phyloP scores from a whole-genome alignment of 177 flowering plant species.

The Telopea speciosissima region DNA sequence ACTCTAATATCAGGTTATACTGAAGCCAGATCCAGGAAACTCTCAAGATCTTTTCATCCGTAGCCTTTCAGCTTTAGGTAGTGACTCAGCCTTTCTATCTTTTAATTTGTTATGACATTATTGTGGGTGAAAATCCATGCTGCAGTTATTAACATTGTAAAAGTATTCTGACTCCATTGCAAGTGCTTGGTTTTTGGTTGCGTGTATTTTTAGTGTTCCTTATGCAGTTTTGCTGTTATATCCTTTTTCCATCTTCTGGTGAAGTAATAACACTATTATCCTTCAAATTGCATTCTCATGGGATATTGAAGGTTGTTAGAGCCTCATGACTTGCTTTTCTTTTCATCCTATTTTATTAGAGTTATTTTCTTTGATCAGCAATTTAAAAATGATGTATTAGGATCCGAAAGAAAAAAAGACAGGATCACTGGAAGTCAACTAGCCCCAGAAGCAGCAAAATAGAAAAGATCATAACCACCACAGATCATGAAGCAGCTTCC shows the following conservation, averaged over 20 bases:
- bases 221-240: background rate
- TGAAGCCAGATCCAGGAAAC: conserved; percentile 97
- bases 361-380: background rate
- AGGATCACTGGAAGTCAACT: background rate
- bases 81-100: background rate
- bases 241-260: background rate
- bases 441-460: too few species aligned
- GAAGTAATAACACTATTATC: background rate
- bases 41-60: conserved; percentile 83
- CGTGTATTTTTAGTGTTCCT: too few species aligned
- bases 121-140: background rate
- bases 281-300: background rate
- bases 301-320: background rate
- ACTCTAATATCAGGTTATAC: conserved; percentile 60
- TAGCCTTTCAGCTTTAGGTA: conserved; percentile 83
- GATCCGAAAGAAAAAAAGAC: background rate
- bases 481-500: background rate
- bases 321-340: background rate
- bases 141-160: background rate
- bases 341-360: background rate
- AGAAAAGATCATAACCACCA: too few species aligned
- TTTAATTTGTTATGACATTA: background rate
- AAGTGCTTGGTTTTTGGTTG: conserved; percentile 4
- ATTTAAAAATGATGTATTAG: background rate
- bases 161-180: background rate